phyloP scores from a whole-genome alignment of 345 rosid species.

The Crucihimalaya himalaica region DNA sequence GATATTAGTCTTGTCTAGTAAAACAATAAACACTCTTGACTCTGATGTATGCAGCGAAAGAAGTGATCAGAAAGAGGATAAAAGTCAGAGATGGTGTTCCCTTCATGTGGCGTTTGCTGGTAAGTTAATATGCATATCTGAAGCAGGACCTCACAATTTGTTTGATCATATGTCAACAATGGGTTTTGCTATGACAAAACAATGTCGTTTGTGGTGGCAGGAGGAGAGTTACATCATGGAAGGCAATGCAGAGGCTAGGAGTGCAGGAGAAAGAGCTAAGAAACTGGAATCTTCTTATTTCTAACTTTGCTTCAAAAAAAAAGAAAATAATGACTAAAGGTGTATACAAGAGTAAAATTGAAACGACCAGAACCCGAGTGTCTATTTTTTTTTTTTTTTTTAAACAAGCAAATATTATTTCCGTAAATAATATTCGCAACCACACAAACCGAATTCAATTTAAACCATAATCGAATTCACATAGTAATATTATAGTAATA shows the following conservation, averaged over 20 bases:
- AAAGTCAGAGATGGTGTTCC: slow-evolving; percentile 70
- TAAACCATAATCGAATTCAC: no score
- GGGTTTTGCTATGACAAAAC: neutral
- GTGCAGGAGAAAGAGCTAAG: slow-evolving; percentile 54
- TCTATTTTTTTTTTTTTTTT: no score
- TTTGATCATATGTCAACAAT: neutral
- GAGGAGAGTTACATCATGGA: slow-evolving; percentile 60
- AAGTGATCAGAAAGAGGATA: slow-evolving; percentile 58
- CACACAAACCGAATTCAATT: no score
- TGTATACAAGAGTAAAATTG: neutral
- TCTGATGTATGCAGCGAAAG: slow-evolving; percentile 48
- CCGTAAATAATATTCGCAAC: no score
- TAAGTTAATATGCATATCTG: slow-evolving; percentile 30
- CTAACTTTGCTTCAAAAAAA: slow-evolving; percentile 17
- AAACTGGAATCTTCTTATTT: slow-evolving; percentile 66
- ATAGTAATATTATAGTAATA: no score
- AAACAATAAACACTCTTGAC: neutral
- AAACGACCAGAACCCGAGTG: no score
- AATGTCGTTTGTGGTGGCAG: slow-evolving; percentile 41
- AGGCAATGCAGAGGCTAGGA: slow-evolving; percentile 52
- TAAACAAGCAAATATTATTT: no score
- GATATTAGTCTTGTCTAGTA: neutral
- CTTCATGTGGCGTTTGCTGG: slow-evolving; percentile 85
- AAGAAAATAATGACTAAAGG: neutral
- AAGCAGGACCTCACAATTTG: slow-evolving; percentile 3